phyloP scores from a whole-genome alignment of 1,284 basidiomycete species.

The Pyrrhoderma lamaoense region DNA sequence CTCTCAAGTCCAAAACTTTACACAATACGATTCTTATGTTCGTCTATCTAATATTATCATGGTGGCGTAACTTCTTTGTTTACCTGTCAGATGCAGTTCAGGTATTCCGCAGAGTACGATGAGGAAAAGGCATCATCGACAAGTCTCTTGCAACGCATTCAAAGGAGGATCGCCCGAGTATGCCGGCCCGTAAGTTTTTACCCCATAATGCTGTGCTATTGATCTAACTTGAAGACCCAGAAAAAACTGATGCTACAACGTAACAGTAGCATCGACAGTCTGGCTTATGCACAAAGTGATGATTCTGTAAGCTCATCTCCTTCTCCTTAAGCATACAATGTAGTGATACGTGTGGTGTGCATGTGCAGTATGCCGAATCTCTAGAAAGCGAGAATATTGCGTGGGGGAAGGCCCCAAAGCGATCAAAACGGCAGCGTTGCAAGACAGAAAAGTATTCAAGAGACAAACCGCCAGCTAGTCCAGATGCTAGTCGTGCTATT shows the following conservation, averaged over 20 bases:
- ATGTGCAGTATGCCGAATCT: constrained; percentile 13
- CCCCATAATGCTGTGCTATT: not conserved
- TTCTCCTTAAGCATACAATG: not conserved
- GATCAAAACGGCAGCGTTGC: not conserved
- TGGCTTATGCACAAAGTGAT: constrained; percentile 12
- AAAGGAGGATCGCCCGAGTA: not conserved
- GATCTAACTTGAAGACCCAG: not conserved
- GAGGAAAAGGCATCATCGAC: not conserved
- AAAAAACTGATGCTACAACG: not conserved
- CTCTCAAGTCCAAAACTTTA: no score
- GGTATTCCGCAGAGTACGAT: no score
- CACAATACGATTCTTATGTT: no score
- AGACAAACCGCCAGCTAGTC: not conserved
- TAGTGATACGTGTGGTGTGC: not conserved
- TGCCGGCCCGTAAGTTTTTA: constrained; percentile 3
- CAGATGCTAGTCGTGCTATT: constrained; percentile 4
- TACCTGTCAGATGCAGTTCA: no score
- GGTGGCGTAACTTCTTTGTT: no score
- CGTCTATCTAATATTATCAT: no score
- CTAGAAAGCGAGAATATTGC: constrained; percentile 16
- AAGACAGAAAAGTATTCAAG: not conserved
- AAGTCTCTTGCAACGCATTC: constrained; percentile 5
- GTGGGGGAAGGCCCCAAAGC: constrained; percentile 11
- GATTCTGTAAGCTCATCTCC: constrained; percentile 2
- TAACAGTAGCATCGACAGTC: constrained; percentile 12